Base-by-base conservation (phyloP, 2,329 filamentous ascomycete species). In the Pseudocercospora cruenta region DNA sequence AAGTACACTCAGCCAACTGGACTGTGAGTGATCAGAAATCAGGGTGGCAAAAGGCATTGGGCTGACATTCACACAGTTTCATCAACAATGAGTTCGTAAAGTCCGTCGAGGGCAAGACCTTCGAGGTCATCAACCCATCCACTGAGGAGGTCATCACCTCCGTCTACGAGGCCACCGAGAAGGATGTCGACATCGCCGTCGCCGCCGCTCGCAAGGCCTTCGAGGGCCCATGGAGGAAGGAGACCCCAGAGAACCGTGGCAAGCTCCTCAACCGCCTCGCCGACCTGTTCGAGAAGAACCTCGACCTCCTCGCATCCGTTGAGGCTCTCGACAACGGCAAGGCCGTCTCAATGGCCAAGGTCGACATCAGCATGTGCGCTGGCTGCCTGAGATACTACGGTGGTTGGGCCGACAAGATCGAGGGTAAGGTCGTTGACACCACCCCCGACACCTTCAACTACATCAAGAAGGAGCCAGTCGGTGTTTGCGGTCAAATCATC, bases 11-110 rank as follows among this genome's bases (percentile, higher is more conserved):
- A 85, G 80, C 83, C 83, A 65, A 85, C 81, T 62, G 83, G 83
- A 73, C 80, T 85, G 82, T 84, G 79, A 80, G 82, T 83, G 24
- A 28, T 19, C 21, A n/a, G 21, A 22, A 12, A 21, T 16, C 26
- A 28, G 7, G 33, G 24, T 58, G 63, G 24, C 63, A 12, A 62
- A 51, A 1, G 43, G 45, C 14, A 19, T 36, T 49, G 39, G n/a
- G 19, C 54, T 63, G 49, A 57, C 55, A 4, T 8, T 47, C n/a
- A 6, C 21, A 9, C 75, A 92, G 90, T 68, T 95, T 92, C 86
- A 95, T 96, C 87, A 94, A 95, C 87, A 94, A 94, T 81, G 91
- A 97, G 82, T 97, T 90, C 83, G 88, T 96, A 71, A 88, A 91
- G 80, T 86, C 88, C 78, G 89, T 91, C 70, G 92, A 96, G 74